Evolutionary conservation across 768 basidiomycete genomes (phyloP), one percentile per base, ranked within the genome.

Genomic region (Mycena belliarum): DNA sequence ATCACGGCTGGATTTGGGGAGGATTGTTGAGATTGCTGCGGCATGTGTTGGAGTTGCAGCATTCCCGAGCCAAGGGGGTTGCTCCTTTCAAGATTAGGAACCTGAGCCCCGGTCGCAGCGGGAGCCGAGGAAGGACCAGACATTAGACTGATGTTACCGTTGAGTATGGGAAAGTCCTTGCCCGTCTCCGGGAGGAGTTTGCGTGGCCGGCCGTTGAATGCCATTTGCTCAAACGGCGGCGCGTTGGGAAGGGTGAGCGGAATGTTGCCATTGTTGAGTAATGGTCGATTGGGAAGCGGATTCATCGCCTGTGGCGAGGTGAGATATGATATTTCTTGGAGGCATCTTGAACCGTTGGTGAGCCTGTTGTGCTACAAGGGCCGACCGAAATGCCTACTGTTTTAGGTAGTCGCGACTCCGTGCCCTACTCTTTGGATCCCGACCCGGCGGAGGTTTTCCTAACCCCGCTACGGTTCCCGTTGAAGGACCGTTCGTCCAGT

Each of bases 231-330:
- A 65, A 89, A 91, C 11, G 85, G 80, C 46, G 88, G 85, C 16
- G 87, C 81, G 65, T 89, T 89, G 48, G 87, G 87, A 55, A 89
- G 75, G 37, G 85, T 76, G 59, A 88, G 77, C 35, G 86, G 82
- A 52, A 87, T 79, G 46, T 82, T 77, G 26, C 86, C 72, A 66
- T 85, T 90, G 65, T 81, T 85, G 55, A 87, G 73, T 55, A 93
- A 78, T 3, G 92, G 89, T 65, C 93, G 85, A 59, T 93, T 91
- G 3, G 94, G 94, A 49, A 98, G 79, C 42, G 97, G 97, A 70
- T 99, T 99, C 83, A 98, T 89, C 7, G 97, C 95, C 71, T 97
- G 92, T 1, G 94, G 88, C 0, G 96, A 98, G 1, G 97, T 99
- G 52, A 99, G 79, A 73, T 99, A 99, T 14, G 93, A 92, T 64